phyloP scores from a whole-genome alignment of 768 basidiomycete species.

The Mycena alexandri region DNA sequence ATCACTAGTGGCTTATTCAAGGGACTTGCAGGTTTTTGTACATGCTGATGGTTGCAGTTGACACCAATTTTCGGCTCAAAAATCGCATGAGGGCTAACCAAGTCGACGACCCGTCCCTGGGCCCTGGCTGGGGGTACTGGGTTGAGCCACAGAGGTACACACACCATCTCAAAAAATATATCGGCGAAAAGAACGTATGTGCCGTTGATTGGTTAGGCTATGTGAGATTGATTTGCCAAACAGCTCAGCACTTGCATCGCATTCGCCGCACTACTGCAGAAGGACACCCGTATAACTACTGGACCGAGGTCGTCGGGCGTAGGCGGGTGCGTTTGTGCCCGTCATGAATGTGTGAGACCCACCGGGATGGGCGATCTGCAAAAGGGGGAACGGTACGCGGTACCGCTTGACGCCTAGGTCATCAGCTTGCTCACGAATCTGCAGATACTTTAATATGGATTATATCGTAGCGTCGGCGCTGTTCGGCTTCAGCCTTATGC shows the following conservation, averaged over 20 bases:
- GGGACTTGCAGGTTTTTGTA: constrained; percentile 18
- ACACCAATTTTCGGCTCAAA: constrained; percentile 41
- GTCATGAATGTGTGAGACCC: constrained; percentile 32
- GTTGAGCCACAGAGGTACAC: constrained; percentile 28
- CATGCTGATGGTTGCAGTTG: constrained; percentile 27
- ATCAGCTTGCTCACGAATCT: not conserved
- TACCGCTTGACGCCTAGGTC: too few relatives aligned
- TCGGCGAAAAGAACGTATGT: constrained; percentile 21
- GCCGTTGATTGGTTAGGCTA: not conserved
- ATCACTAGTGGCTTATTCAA: not conserved
- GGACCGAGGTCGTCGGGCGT: constrained; percentile 30
- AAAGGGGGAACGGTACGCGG: constrained; percentile 38
- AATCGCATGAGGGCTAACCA: constrained; percentile 22
- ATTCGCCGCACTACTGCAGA: constrained; percentile 32
- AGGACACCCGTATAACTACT: not conserved
- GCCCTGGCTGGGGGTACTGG: constrained; percentile 30
- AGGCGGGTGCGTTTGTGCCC: not conserved
- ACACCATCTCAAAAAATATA: constrained; percentile 10
- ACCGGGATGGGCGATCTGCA: constrained; percentile 40
- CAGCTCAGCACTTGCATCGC: constrained; percentile 34
- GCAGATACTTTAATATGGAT: constrained; percentile 11
- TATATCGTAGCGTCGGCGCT: constrained; percentile 1
- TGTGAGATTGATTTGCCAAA: not conserved
- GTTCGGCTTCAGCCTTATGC: not conserved
- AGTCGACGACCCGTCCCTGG: constrained; percentile 30